These are phyloP conservation scores for Xylaria flabelliformis DNA, from an alignment of 495 filamentous ascomycete genomes.

Conservation along the genomic window DNA sequence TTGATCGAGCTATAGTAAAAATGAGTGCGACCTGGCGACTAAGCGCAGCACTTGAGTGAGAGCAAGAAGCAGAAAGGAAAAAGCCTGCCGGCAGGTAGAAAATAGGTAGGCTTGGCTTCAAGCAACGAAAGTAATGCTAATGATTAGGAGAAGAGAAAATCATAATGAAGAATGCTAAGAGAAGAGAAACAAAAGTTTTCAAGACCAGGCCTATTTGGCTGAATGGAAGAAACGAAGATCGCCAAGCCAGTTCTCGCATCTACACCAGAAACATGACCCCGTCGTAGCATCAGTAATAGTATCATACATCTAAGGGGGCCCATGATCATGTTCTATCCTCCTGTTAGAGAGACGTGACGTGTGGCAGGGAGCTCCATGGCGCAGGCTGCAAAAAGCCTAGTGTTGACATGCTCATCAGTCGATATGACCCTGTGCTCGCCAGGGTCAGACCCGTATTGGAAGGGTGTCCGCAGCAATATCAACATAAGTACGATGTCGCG, in stretches of 20 bases:
- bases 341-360: slow-evolving; percentile 14
- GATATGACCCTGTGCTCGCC: slow-evolving; percentile 3
- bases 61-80: background rate
- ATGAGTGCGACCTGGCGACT: slow-evolving; percentile 19
- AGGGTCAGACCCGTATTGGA: slow-evolving; percentile 7
- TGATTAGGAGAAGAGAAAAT: slow-evolving; percentile 19
- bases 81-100: slow-evolving; percentile 31
- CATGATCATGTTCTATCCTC: slow-evolving; percentile 16
- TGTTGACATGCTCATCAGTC: slow-evolving; percentile 4
- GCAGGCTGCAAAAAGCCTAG: slow-evolving; percentile 11
- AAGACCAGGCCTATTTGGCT: slow-evolving; percentile 11
- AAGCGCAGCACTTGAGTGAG: slow-evolving; percentile 10
- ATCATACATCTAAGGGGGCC: background rate
- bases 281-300: background rate
- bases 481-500: slow-evolving; percentile 16
- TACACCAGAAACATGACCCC: slow-evolving; percentile 1
- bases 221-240: slow-evolving; percentile 11
- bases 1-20: slow-evolving; percentile 9
- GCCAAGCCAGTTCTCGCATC: background rate
- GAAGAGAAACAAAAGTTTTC: slow-evolving; percentile 9
- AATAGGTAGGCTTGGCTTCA: slow-evolving; percentile 23
- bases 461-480: background rate
- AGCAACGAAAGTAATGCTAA: slow-evolving; percentile 13
- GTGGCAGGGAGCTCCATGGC: background rate
- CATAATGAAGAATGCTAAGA: slow-evolving; percentile 15